Evolutionary conservation across 768 basidiomycete species (phyloP), one percentile per base, ranked within the genome.

Genomic region (Favolaschia claudopus): DNA sequence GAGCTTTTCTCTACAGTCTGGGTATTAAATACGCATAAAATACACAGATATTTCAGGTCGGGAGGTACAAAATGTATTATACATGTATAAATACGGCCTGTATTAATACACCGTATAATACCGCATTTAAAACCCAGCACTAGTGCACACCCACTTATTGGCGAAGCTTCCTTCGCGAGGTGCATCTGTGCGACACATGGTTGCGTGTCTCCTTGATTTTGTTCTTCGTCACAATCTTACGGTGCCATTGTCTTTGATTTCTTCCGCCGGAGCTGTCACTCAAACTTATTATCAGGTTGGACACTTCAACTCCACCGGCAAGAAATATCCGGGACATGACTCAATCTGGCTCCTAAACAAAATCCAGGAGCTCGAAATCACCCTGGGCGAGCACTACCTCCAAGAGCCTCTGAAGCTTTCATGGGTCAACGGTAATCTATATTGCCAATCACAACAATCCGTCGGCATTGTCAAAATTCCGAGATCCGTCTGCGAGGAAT

Each of bases 371-470:
- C 55, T 63, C 15, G 48, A 58, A 19, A 46, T 52, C 15, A 47
- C 49, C 1, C 34, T 50, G n/a, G 22, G 36, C 14, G 42, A 44
- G 36, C 25, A 29, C 33, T 42, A 33, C n/a, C n/a, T n/a, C 31
- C 8, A 20, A 13, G 19, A 20, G 5, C 19, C 5, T 24, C 39
- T 50, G 25, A 7, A n/a, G 17, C 49, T 58, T 17, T 6, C 49
- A 4, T 63, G 61, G 61, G 55, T 63, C 22, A 63, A 63, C 25
- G 61, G 61, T 20, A 58, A 63, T 37, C 49, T 63, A 4, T 58
- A 63, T 42, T 17, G 9, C 13, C 40, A 44, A 28, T 33, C 55
- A 1, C 31, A 55, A 5, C 38, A 62, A 44, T 19, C 17, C 34
- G 32, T 39, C 10, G 60, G 55, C 9, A 49, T 58, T 31, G 28